Conservation (phyloP, 495 filamentous ascomycete genomes). For the Penicillium flavigenum region DNA sequence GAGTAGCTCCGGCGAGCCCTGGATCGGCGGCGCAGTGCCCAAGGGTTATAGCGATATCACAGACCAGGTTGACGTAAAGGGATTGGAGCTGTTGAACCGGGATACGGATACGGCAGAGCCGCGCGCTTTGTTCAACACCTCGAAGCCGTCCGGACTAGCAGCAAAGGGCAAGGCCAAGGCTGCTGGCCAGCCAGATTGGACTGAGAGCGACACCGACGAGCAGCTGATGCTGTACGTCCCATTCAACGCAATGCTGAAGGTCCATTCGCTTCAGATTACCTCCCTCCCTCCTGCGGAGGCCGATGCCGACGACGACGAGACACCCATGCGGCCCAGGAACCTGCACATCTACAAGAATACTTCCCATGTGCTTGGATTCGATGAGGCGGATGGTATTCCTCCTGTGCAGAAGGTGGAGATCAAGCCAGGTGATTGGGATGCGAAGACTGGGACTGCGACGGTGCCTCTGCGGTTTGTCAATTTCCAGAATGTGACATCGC, state of each 20-base stretch:
- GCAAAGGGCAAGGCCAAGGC: slow-evolving; percentile 57
- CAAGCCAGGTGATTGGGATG: slow-evolving; percentile 77
- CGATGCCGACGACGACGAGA: slow-evolving; percentile 66
- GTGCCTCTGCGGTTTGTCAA: slow-evolving; percentile 89
- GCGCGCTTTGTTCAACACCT: slow-evolving; percentile 67
- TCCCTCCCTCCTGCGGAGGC: slow-evolving; percentile 62
- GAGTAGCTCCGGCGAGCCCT: slow-evolving; percentile 51
- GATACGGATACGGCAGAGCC: slow-evolving; percentile 68
- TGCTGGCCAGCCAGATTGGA: slow-evolving; percentile 68
- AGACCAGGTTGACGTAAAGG: slow-evolving; percentile 71
- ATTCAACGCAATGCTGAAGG: slow-evolving; percentile 84
- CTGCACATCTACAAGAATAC: slow-evolving; percentile 84
- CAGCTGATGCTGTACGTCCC: slow-evolving; percentile 94
- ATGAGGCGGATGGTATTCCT: slow-evolving; percentile 84
- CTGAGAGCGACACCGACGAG: slow-evolving; percentile 99
- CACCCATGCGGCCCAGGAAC: slow-evolving; percentile 81
- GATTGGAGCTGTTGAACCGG: slow-evolving; percentile 83
- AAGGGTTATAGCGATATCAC: slow-evolving; percentile 84
- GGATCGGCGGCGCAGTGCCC: slow-evolving; percentile 72
- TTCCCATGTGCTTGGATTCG: slow-evolving; percentile 86
- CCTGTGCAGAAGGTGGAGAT: slow-evolving; percentile 76
- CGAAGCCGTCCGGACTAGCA: slow-evolving; percentile 63
- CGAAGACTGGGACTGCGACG: slow-evolving; percentile 77
- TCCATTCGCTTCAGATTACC: slow-evolving; percentile 88
- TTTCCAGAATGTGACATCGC: slow-evolving; percentile 85